Evolutionary conservation across 805 yeast genomes (phyloP), one percentile per base, ranked within the genome.

Genomic region (Metschnikowia borealis): DNA sequence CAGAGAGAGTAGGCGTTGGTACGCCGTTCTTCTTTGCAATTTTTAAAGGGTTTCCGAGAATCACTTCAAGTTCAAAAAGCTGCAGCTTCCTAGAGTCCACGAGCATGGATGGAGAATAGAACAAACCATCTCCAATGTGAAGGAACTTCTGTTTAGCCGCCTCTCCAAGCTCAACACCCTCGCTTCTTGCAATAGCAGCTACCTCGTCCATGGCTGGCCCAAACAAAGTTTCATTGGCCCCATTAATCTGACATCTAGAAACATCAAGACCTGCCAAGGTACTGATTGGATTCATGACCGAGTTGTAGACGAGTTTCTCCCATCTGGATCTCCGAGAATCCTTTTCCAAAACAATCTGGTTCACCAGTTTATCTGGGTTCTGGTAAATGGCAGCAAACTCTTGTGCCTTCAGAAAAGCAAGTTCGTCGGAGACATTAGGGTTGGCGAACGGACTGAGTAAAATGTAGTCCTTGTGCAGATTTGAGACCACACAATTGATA

Each of bases 161-260:
- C 21, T 65, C 74, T 1, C 82, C 81, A 32, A 87, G 60, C 3
- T 70, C 72, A 35, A 79, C 75, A 0, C 88, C 88, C 51, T 84
- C 91, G 8, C 87, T 80, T 46, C 77, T 79, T 10, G 96, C 95
- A 51, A 86, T 77, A 3, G 74, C 75, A 18, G 78, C 64, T 15
- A 87, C 74, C 64, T 87, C 95, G 35, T 71, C 65, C 90, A 85
- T 85, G 0, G 87, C 85, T 3, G 88, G 89, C 18, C 58, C 50
- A 42, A 73, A 62, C 17, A 73, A 51, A 0, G 57, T 49, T 13
- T 64, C 62, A 51, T 66, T 68, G 11, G 65, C 71, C 15, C 61
- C 62, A 39, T 57, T 62, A 14, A 71, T 70, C 49, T 70, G 75
- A 41, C 71, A 62, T 47, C 76, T 58, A 38, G 62, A 59, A 2